Conservation (phyloP, 345 rosid genomes). For the Citrus mangshanensis region DNA sequence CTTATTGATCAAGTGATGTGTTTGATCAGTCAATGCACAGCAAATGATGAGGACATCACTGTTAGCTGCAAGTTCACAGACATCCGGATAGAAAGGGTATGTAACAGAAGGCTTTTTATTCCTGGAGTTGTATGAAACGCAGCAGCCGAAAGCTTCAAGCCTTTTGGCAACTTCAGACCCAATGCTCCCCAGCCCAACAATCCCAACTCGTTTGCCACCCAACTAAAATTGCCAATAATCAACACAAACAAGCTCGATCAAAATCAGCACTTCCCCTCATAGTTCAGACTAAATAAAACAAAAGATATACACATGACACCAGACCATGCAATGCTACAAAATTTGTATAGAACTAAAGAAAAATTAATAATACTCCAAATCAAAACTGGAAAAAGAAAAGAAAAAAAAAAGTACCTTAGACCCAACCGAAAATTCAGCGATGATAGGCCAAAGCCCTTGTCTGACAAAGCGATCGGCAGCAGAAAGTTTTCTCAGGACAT, state of each 20-base stretch:
- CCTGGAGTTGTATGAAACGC: constrained; percentile 37
- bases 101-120: constrained; percentile 27
- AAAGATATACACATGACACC: background rate
- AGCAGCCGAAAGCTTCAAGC: constrained; percentile 44
- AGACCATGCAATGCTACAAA: too few relatives aligned
- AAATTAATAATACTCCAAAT: constrained; percentile 10
- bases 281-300: background rate
- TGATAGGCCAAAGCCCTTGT: constrained; percentile 40
- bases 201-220: constrained; percentile 41
- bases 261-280: background rate
- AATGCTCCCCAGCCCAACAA: constrained; percentile 52
- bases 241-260: background rate
- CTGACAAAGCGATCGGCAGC: constrained; percentile 45
- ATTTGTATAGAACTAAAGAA: too few relatives aligned
- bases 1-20: constrained; percentile 42
- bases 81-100: constrained; percentile 32
- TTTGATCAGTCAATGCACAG: constrained; percentile 34
- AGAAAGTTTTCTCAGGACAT: constrained; percentile 50
- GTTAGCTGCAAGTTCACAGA: constrained; percentile 33
- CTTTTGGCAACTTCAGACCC: constrained; percentile 38
- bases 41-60: constrained; percentile 41
- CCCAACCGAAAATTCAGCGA: background rate
- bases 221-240: constrained; percentile 27
- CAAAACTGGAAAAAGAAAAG: too few relatives aligned
- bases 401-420: too few relatives aligned